Evolutionary conservation across 2,329 filamentous ascomycete species (phyloP).

Genomic region (Ophiostoma novo-ulmi): DNA sequence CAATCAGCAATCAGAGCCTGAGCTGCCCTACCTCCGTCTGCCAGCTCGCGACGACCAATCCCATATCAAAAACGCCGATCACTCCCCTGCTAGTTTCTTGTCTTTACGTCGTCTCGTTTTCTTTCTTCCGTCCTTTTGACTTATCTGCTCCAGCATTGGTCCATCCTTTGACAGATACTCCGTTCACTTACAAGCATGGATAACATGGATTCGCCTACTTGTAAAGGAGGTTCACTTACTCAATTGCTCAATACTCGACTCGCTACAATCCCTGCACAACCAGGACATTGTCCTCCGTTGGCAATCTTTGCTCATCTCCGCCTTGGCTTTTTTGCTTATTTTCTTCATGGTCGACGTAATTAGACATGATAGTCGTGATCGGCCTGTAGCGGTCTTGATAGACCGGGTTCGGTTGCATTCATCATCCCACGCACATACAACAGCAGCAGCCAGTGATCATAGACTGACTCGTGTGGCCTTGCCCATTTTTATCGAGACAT

Average conservation of each 20-base stretch:
- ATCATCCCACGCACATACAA: neutral
- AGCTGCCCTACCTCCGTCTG: neutral
- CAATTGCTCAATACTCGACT: neutral
- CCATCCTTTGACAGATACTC: neutral
- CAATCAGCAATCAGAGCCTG: neutral
- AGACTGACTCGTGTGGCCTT: neutral
- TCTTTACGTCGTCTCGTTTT: neutral
- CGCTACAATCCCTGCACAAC: neutral
- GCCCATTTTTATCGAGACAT: neutral
- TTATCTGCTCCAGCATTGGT: neutral
- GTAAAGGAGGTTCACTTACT: neutral
- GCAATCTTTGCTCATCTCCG: constrained; percentile 9
- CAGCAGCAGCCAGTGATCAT: neutral
- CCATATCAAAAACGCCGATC: neutral
- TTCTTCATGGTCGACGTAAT: neutral
- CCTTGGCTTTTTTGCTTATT: constrained; percentile 7
- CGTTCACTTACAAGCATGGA: neutral
- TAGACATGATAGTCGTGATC: neutral
- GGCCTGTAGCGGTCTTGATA: neutral
- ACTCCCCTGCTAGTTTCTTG: neutral
- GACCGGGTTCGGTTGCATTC: neutral
- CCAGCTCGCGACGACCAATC: neutral
- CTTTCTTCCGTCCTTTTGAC: neutral
- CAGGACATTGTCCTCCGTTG: neutral
- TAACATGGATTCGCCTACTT: neutral